Base-by-base conservation (phyloP, 2,329 filamentous ascomycete genomes). In the Neonectria faginata region DNA sequence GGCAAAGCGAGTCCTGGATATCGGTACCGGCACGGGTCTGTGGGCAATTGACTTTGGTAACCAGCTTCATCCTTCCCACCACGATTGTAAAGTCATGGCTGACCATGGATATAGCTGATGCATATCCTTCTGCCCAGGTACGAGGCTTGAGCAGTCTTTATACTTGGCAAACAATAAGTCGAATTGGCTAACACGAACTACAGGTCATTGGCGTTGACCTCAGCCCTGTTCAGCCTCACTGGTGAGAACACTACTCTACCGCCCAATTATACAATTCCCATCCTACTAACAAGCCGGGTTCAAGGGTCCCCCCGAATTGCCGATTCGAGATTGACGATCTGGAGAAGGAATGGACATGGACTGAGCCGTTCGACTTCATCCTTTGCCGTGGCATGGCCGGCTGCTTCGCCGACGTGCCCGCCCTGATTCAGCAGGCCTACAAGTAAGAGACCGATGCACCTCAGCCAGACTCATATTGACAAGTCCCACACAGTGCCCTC, bases 1-100 rank as follows among this genome's bases (percentile, higher is more conserved):
- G 5, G 70, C 71, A 11, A 70, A 70, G 57, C 65, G 71, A n/a
- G 71, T 73, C 14, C 69, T 75, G 7, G 72, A 75, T 18, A 60
- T 67, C 2, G 73, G 73, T 2, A 75, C 73, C 0, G 73, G 73
- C 5, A 74, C 72, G 1, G 73, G 73, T 5, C 68, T 73, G 10
- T 74, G 73, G 71, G 71, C 71, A 5, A 69, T 74, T 54, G 72
- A 74, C 18, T 74, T 70, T 48, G 73, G 67, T 64, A 50, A 55
- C 42, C 5, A 12, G 36, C 8, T 51, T 12, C 11, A 33, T 5
- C 7, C 2, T 48, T 1, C 22, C 36, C 7, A 2, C 29, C 27
- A 31, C 7, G 1, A 22, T 11, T 11, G 18, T 53, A 10, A 50
- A 33, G 7, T 60, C 42, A 22, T 11, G 12, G 16, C 20, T 45